Conservation (phyloP, 2,329 filamentous ascomycete species). For the Fusarium protoensiforme region DNA sequence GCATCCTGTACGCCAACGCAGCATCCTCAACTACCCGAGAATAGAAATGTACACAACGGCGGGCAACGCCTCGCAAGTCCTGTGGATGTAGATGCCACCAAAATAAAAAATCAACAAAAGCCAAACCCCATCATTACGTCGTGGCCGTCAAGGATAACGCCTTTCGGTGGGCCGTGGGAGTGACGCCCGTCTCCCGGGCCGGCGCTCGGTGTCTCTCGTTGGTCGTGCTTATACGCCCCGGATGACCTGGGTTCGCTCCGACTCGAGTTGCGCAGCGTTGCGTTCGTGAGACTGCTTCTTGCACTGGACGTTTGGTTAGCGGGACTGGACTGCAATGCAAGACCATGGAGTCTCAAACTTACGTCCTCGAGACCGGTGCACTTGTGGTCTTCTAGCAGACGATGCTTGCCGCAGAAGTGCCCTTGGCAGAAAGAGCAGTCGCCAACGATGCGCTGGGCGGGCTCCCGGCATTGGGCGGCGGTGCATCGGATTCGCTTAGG, state of each 20-base stretch:
- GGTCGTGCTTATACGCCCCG: conserved; percentile 76
- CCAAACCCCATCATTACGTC: conserved; percentile 41
- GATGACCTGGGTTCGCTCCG: conserved; percentile 93
- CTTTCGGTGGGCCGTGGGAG: conserved; percentile 14
- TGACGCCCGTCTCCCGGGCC: conserved; percentile 34
- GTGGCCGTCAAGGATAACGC: conserved; percentile 36
- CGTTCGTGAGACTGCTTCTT: conserved; percentile 97
- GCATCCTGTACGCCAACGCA: conserved; percentile 43
- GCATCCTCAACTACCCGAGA: conserved; percentile 32
- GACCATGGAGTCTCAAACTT: conserved; percentile 49
- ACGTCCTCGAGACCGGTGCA: conserved; percentile 92
- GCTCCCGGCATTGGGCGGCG: conserved; percentile 88
- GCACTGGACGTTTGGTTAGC: conserved; percentile 64
- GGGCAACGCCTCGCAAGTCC: conserved; percentile 35
- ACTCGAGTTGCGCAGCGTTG: conserved; percentile 91
- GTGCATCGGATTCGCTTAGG: conserved; percentile 86
- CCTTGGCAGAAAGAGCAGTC: conserved; percentile 96
- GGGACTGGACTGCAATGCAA: neutral
- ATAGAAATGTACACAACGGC: conserved; percentile 38
- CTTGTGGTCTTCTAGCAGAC: conserved; percentile 93
- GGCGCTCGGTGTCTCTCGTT: conserved; percentile 5
- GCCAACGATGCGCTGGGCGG: conserved; percentile 91
- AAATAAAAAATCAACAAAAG: conserved; percentile 4
- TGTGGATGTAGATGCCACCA: conserved; percentile 29
- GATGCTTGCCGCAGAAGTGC: conserved; percentile 94